Percentiles rank a stretch among this genome's conserved stretches.
phyloP scores from a whole-genome alignment of 1,139 yeast genomes.

The Komagataea norvegica region DNA sequence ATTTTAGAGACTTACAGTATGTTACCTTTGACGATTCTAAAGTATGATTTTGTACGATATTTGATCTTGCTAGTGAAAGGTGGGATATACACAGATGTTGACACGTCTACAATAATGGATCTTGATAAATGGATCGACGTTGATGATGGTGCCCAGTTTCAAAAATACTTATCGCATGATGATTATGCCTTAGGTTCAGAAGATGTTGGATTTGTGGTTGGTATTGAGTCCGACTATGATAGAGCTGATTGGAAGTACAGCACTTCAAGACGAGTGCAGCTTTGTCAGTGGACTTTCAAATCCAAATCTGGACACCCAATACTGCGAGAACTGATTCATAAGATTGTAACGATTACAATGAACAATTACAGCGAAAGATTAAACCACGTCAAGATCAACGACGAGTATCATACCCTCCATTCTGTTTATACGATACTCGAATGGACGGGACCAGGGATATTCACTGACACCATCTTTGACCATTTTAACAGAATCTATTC shows the following conservation, averaged over 20 bases:
- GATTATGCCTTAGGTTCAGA: not conserved
- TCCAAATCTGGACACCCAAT: conserved; percentile 88
- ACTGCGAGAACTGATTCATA: conserved; percentile 70
- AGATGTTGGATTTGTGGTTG: conserved; percentile 67
- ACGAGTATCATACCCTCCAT: conserved; percentile 51
- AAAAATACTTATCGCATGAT: not conserved
- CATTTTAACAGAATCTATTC: conserved; percentile 50
- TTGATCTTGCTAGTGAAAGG: conserved; percentile 80
- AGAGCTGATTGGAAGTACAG: conserved; percentile 64
- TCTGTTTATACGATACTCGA: conserved; percentile 53
- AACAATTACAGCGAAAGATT: conserved; percentile 30
- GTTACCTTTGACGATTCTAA: conserved; percentile 72
- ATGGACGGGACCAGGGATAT: conserved; percentile 97
- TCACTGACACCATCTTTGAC: conserved; percentile 77
- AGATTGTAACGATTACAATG: conserved; percentile 71
- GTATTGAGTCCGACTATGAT: conserved; percentile 91
- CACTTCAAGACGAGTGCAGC: conserved; percentile 69
- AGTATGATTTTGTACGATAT: conserved; percentile 87
- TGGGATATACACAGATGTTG: conserved; percentile 87
- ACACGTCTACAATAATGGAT: conserved; percentile 63
- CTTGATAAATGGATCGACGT: conserved; percentile 49
- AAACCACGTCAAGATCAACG: conserved; percentile 47
- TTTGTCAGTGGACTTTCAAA: conserved; percentile 78
- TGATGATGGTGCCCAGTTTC: not conserved
- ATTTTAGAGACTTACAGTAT: conserved; percentile 68